These are phyloP conservation scores for Calonectria pteridis DNA, from an alignment of 2,329 filamentous ascomycete species.

Conservation along the genomic window DNA sequence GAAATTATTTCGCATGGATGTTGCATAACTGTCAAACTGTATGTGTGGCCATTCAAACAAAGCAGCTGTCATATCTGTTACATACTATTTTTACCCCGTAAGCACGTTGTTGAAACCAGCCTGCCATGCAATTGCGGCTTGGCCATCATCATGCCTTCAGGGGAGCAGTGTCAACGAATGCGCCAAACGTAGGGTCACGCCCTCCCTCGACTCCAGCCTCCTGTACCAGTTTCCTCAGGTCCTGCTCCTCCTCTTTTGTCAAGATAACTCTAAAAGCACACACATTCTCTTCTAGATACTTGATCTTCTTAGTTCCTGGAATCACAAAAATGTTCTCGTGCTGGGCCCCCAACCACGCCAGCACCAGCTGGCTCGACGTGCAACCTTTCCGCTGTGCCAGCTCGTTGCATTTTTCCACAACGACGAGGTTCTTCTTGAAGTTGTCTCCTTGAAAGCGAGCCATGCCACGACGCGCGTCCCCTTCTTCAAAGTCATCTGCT, in stretches of 20 bases:
- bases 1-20: slow-evolving; percentile 34
- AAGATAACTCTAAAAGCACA: slow-evolving; percentile 49
- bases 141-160: slow-evolving; percentile 21
- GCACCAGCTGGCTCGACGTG: slow-evolving; percentile 68
- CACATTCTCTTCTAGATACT: slow-evolving; percentile 61
- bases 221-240: slow-evolving; percentile 47
- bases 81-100: slow-evolving; percentile 17
- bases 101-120: not conserved
- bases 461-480: slow-evolving; percentile 32
- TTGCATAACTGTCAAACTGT: slow-evolving; percentile 25
- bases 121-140: not conserved
- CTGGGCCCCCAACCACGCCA: slow-evolving; percentile 74
- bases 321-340: slow-evolving; percentile 72
- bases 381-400: slow-evolving; percentile 62
- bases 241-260: slow-evolving; percentile 49
- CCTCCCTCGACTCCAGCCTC: slow-evolving; percentile 45
- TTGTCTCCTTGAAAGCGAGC: slow-evolving; percentile 43
- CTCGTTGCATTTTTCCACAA: slow-evolving; percentile 58
- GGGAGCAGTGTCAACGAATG: slow-evolving; percentile 35
- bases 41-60: not conserved
- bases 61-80: slow-evolving; percentile 9
- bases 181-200: slow-evolving; percentile 37
- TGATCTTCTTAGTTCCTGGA: slow-evolving; percentile 61
- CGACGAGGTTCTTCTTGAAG: slow-evolving; percentile 62
- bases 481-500: slow-evolving; percentile 57